A percentile compares a stretch with the other conserved stretches of the same genome.
Evolutionary conservation across 805 yeast genomes (phyloP).

Genomic region (Candida nemodendra): DNA sequence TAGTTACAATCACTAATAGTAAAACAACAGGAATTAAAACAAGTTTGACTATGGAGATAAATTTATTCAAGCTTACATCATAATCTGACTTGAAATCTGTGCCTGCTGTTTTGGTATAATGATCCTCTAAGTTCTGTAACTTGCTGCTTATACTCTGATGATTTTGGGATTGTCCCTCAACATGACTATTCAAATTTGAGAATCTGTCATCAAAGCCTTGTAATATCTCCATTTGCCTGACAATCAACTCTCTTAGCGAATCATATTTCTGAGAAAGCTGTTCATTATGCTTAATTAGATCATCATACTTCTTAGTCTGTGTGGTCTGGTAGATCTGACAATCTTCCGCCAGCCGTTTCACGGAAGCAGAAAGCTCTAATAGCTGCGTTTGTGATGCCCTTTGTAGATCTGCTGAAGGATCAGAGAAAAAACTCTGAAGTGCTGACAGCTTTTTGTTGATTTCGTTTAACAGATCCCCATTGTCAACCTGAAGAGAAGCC

Average conservation of each 20-base stretch:
- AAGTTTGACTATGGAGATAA: slow-evolving; percentile 21
- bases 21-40: slow-evolving; percentile 39
- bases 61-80: slow-evolving; percentile 17
- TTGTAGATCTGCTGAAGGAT: slow-evolving; percentile 7
- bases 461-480: slow-evolving; percentile 1
- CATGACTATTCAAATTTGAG: slow-evolving; percentile 9
- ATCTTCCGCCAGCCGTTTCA: slow-evolving; percentile 15
- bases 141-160: slow-evolving; percentile 16
- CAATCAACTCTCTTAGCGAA: slow-evolving; percentile 7
- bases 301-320: slow-evolving; percentile 6
- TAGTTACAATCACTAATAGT: slow-evolving; percentile 40
- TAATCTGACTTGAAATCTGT: slow-evolving; percentile 13
- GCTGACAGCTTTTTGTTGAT: slow-evolving; percentile 8
- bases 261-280: slow-evolving; percentile 15
- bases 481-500: not conserved
- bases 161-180: slow-evolving; percentile 22
- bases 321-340: slow-evolving; percentile 4
- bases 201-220: slow-evolving; percentile 17
- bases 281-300: slow-evolving; percentile 10
- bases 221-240: slow-evolving; percentile 17
- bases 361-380: slow-evolving; percentile 19
- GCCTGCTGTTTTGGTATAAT: slow-evolving; percentile 8
- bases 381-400: slow-evolving; percentile 21
- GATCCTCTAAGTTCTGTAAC: slow-evolving; percentile 15
- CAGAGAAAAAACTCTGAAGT: slow-evolving; percentile 6